Conservation (phyloP, 2,329 filamentous ascomycete species). For the Exutisphaerella laricina region DNA sequence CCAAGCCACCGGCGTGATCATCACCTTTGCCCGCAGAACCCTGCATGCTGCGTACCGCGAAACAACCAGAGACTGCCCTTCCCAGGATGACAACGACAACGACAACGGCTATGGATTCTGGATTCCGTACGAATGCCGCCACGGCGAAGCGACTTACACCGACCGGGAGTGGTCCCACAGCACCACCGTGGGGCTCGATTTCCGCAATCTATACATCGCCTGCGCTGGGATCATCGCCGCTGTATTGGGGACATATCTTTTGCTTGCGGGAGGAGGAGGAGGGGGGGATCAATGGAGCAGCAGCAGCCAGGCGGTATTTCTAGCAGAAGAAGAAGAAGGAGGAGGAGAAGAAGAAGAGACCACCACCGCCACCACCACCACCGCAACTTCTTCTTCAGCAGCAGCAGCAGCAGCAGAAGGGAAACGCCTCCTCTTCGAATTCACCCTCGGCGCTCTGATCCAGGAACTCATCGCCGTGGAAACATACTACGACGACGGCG, state of each 20-base stretch:
- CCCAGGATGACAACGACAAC: too few relatives aligned
- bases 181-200: background rate
- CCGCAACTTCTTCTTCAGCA: background rate
- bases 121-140: too few relatives aligned
- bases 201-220: slow-evolving; percentile 3
- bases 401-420: background rate
- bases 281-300: too few relatives aligned
- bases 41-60: background rate
- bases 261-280: background rate
- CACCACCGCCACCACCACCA: background rate
- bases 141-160: background rate
- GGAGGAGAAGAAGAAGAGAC: background rate
- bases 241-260: background rate
- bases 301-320: too few relatives aligned
- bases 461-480: slow-evolving; percentile 4
- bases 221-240: background rate
- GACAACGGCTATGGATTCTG: background rate
- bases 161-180: background rate
- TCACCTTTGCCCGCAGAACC: slow-evolving; percentile 4
- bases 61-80: background rate
- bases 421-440: slow-evolving; percentile 4
- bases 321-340: background rate
- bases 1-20: slow-evolving; percentile 2
- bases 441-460: slow-evolving; percentile 2
- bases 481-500: background rate